Percentiles rank a stretch among this genome's conserved stretches.
Evolutionary conservation across 805 yeast species (phyloP).

Genomic region (Metschnikowia proteae): DNA sequence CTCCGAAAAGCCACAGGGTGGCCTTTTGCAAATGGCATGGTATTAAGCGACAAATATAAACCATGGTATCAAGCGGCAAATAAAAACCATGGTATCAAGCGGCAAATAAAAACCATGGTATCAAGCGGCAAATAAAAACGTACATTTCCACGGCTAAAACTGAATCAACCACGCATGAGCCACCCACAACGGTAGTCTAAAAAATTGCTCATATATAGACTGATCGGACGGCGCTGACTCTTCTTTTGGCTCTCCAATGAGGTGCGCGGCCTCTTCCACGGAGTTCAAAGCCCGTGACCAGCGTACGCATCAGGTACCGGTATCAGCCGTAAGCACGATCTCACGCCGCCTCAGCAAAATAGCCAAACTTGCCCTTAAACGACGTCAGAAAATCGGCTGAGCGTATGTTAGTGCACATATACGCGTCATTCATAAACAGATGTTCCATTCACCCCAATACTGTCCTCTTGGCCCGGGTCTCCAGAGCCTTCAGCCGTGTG

Average conservation of each 20-base stretch:
- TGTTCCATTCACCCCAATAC: no score
- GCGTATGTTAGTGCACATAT: no score
- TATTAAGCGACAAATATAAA: background rate
- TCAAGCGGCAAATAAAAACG: background rate
- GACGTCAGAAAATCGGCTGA: no score
- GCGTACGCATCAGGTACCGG: constrained; percentile 3
- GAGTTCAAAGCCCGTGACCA: constrained; percentile 3
- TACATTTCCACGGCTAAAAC: background rate
- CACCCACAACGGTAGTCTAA: background rate
- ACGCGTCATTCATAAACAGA: no score
- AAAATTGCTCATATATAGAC: background rate
- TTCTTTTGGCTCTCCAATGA: background rate
- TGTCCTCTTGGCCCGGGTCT: background rate
- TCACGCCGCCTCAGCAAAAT: background rate
- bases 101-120: no score
- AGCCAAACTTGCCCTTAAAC: no score
- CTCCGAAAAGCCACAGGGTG: no score
- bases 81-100: no score
- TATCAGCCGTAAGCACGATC: background rate
- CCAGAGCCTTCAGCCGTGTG: background rate
- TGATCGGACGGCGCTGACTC: background rate
- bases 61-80: no score
- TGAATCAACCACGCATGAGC: background rate
- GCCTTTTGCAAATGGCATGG: no score
- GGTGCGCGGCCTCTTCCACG: background rate